phyloP scores from a whole-genome alignment of 257 asterid species.

The Nicotiana tabacum region DNA sequence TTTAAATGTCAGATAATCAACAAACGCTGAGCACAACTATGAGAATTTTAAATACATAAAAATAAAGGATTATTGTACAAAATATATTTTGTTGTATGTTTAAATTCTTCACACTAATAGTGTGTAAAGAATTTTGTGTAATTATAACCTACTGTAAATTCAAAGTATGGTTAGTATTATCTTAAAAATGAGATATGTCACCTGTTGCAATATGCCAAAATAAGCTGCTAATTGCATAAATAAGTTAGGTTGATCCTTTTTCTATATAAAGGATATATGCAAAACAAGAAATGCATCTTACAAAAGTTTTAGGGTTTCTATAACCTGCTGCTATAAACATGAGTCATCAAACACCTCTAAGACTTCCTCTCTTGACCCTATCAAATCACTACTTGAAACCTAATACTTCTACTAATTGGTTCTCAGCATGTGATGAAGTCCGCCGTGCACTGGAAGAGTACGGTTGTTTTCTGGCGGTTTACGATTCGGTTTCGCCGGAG shows the following conservation, averaged over 20 bases:
- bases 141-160: too few relatives aligned
- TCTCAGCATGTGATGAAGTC: conserved; percentile 19
- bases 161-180: too few relatives aligned
- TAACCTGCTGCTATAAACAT: background rate
- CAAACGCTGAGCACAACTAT: background rate
- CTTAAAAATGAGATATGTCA: too few relatives aligned
- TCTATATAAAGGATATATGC: background rate
- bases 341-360: background rate
- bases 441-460: conserved; percentile 34
- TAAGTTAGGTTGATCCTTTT: too few relatives aligned
- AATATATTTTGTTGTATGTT: background rate
- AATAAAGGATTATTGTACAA: background rate
- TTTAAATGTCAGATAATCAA: background rate
- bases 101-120: too few relatives aligned
- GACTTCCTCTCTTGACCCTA: conserved; percentile 32
- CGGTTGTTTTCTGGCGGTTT: conserved; percentile 39
- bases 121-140: too few relatives aligned
- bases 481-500: conserved; percentile 20
- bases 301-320: background rate
- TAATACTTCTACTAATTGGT: conserved; percentile 18
- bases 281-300: background rate
- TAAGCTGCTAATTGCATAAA: too few relatives aligned
- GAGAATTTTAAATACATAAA: background rate
- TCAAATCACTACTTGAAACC: background rate
- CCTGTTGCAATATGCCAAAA: too few relatives aligned